Conservation (phyloP, 768 basidiomycete genomes). For the Pleurotus tuber-regium region DNA sequence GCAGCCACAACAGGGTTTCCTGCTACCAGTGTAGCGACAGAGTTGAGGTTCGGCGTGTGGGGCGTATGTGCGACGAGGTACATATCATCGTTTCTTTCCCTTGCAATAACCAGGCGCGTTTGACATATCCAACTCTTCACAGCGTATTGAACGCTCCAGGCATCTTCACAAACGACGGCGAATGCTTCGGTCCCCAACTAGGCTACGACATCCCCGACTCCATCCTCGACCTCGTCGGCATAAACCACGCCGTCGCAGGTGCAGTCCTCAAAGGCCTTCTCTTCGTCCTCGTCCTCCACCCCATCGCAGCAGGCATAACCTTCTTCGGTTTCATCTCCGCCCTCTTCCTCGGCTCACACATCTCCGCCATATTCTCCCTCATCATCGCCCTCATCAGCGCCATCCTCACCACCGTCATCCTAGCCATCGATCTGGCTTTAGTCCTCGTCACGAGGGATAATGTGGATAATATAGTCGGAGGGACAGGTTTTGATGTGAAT, state of each 20-base stretch:
- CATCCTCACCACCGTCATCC: constrained; percentile 50
- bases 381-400: constrained; percentile 55
- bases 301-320: constrained; percentile 58
- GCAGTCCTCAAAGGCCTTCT: constrained; percentile 49
- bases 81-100: constrained; percentile 1
- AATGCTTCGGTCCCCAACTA: constrained; percentile 62
- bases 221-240: constrained; percentile 38
- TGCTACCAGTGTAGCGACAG: constrained; percentile 51
- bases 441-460: constrained; percentile 44
- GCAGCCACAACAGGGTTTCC: constrained; percentile 30
- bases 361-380: constrained; percentile 55
- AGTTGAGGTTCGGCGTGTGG: constrained; percentile 78
- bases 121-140: neutral
- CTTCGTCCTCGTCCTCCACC: constrained; percentile 65
- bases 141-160: constrained; percentile 25
- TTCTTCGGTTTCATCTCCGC: constrained; percentile 50
- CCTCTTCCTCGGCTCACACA: constrained; percentile 58
- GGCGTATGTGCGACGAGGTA: constrained; percentile 71
- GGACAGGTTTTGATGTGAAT: constrained; percentile 41
- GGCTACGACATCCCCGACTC: constrained; percentile 63
- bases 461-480: constrained; percentile 32
- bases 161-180: constrained; percentile 34
- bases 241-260: constrained; percentile 42
- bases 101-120: neutral
- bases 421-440: constrained; percentile 62